Evolutionary conservation across 140 eudicot genomes (phyloP).

Genomic region (Flaveria floridana): DNA sequence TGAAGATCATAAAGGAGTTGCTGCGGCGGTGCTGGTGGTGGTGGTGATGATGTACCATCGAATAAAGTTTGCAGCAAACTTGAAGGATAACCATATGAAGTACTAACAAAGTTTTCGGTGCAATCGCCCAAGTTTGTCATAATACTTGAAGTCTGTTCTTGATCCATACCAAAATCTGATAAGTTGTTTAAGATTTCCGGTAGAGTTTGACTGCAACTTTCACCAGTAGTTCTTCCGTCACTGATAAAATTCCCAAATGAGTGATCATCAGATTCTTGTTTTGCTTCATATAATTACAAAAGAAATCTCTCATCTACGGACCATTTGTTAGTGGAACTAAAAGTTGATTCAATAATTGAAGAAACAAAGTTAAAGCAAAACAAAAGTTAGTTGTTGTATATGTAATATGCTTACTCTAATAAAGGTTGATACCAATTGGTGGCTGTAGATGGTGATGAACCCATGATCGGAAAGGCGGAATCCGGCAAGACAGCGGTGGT

Average conservation of each 20-base stretch:
- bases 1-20: conserved; percentile 32
- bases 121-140: conserved; percentile 36
- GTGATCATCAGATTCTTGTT: conserved; percentile 35
- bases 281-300: conserved; percentile 45
- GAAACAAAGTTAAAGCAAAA: conserved; percentile 29
- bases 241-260: conserved; percentile 16
- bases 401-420: conserved; percentile 51
- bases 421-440: conserved; percentile 68
- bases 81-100: conserved; percentile 54
- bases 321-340: conserved; percentile 47
- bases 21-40: background rate
- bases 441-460: conserved; percentile 45
- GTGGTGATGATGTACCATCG: conserved; percentile 32
- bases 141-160: conserved; percentile 34
- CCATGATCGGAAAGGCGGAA: conserved; percentile 50
- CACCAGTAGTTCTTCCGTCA: conserved; percentile 37
- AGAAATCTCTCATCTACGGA: conserved; percentile 30
- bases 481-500: conserved; percentile 35
- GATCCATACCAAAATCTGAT: conserved; percentile 29
- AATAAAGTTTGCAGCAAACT: conserved; percentile 60
- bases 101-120: conserved; percentile 34
- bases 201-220: conserved; percentile 41
- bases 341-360: conserved; percentile 49
- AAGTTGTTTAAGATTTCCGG: conserved; percentile 45
- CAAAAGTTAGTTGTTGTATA: conserved; percentile 26